phyloP scores from a whole-genome alignment of 2,329 filamentous ascomycete genomes.

The Pestalotiopsis fici region DNA sequence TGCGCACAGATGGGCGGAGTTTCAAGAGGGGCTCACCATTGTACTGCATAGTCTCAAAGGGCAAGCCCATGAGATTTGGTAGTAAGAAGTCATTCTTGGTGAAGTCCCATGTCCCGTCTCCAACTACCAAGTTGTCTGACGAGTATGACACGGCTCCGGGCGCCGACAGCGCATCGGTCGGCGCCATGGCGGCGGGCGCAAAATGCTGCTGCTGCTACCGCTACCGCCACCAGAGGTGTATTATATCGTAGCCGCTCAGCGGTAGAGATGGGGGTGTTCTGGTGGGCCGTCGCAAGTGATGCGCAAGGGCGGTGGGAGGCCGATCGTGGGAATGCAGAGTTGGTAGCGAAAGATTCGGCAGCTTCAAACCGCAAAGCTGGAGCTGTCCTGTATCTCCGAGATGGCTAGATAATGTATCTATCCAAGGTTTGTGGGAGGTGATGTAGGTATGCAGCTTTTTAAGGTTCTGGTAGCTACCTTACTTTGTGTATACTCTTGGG shows the following conservation, averaged over 20 bases:
- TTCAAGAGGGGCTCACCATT: conserved; percentile 61
- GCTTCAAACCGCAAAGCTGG: neutral
- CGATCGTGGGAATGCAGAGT: neutral
- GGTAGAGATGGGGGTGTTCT: neutral
- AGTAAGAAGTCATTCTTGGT: conserved; percentile 75
- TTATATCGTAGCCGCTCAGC: neutral
- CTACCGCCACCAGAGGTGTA: neutral
- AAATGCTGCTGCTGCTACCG: conserved; percentile 17
- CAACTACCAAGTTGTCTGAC: conserved; percentile 74
- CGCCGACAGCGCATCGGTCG: conserved; percentile 62
- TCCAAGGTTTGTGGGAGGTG: neutral
- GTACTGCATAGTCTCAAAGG: conserved; percentile 81
- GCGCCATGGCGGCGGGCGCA: conserved; percentile 58
- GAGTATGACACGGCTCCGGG: conserved; percentile 73
- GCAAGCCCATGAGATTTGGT: conserved; percentile 74
- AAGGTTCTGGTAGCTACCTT: neutral
- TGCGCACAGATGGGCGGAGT: neutral
- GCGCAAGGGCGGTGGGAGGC: neutral
- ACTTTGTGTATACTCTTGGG: neutral
- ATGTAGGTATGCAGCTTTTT: neutral
- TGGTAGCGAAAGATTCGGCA: neutral
- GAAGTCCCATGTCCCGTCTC: conserved; percentile 84
- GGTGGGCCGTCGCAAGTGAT: neutral
- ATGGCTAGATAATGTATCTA: neutral
- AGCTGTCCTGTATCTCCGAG: neutral